phyloP scores from a whole-genome alignment of 1,284 basidiomycete genomes.

The Trametes sp. region DNA sequence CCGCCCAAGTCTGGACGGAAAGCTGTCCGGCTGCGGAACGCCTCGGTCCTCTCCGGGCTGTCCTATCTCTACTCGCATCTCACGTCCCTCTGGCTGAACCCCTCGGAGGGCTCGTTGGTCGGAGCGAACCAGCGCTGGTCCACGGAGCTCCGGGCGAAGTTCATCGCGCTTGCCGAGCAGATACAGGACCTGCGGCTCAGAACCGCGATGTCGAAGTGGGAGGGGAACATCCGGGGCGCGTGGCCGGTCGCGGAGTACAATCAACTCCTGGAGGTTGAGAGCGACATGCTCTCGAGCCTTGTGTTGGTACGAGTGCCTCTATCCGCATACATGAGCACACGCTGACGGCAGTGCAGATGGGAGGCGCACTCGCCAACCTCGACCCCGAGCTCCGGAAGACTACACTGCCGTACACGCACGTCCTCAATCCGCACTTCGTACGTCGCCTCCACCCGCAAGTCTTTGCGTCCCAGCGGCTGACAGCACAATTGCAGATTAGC shows the following conservation, averaged over 20 bases:
- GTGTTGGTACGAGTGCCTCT: constrained; percentile 45
- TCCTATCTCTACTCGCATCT: constrained; percentile 52
- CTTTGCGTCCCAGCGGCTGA: background rate
- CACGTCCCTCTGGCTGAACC: constrained; percentile 53
- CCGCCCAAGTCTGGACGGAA: constrained; percentile 58
- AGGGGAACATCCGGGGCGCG: constrained; percentile 56
- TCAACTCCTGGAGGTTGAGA: constrained; percentile 48
- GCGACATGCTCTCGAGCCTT: constrained; percentile 52
- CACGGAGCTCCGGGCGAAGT: constrained; percentile 41
- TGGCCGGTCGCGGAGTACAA: constrained; percentile 60
- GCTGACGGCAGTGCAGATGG: constrained; percentile 43
- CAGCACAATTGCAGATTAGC: constrained; percentile 43
- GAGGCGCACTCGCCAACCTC: constrained; percentile 49
- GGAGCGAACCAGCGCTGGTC: constrained; percentile 32
- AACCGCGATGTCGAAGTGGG: constrained; percentile 53
- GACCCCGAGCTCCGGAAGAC: constrained; percentile 47
- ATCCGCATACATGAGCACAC: background rate
- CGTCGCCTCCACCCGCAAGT: constrained; percentile 27
- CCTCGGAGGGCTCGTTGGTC: constrained; percentile 28
- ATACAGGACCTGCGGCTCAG: constrained; percentile 46
- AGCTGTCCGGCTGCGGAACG: constrained; percentile 56
- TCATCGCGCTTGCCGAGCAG: constrained; percentile 47
- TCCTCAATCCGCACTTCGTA: constrained; percentile 58
- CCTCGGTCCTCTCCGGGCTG: constrained; percentile 48
- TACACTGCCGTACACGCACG: constrained; percentile 51